A percentile compares a stretch with the other conserved stretches of the same genome.
These are phyloP conservation scores for Pinus tabuliformis DNA, from an alignment of 75 land plant genomes.

Conservation along the genomic window DNA sequence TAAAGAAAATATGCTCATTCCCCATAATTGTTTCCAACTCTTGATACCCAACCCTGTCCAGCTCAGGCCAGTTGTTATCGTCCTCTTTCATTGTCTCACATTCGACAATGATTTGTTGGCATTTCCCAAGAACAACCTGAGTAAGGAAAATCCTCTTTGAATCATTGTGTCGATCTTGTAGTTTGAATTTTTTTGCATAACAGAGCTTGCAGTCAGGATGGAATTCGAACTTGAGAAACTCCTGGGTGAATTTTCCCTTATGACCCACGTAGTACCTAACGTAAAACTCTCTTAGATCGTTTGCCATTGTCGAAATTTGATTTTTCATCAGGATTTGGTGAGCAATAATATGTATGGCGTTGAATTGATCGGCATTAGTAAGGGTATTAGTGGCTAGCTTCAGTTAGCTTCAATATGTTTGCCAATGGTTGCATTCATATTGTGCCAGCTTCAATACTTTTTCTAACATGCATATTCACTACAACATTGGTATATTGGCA, in stretches of 20 bases:
- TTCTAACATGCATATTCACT: no score
- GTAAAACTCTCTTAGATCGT: conserved; percentile 70
- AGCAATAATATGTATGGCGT: no score
- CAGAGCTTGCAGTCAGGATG: conserved; percentile 94
- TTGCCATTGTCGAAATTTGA: conserved; percentile 2
- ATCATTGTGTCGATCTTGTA: conserved; percentile 99
- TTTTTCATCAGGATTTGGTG: not conserved
- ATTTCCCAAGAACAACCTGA: conserved; percentile 70
- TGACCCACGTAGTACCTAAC: conserved; percentile 97
- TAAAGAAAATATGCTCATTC: conserved; percentile 94
- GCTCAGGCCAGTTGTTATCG: conserved; percentile 96
- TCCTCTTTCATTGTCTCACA: conserved; percentile 99
- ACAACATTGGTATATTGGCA: no score
- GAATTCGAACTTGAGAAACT: conserved; percentile 97
- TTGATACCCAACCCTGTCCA: conserved; percentile 88
- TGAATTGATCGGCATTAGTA: no score
- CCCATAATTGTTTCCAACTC: conserved; percentile 99
- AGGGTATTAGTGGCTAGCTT: no score
- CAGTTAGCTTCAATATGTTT: no score
- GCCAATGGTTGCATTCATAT: no score
- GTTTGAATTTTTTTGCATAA: conserved; percentile 94
- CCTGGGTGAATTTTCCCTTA: conserved; percentile 97
- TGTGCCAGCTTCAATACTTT: no score
- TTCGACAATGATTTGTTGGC: conserved; percentile 82
- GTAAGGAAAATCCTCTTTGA: conserved; percentile 80